Evolutionary conservation across 352 stramenopile species (phyloP), one percentile per base, ranked within the genome.

Genomic region (Lagenidium giganteum): DNA sequence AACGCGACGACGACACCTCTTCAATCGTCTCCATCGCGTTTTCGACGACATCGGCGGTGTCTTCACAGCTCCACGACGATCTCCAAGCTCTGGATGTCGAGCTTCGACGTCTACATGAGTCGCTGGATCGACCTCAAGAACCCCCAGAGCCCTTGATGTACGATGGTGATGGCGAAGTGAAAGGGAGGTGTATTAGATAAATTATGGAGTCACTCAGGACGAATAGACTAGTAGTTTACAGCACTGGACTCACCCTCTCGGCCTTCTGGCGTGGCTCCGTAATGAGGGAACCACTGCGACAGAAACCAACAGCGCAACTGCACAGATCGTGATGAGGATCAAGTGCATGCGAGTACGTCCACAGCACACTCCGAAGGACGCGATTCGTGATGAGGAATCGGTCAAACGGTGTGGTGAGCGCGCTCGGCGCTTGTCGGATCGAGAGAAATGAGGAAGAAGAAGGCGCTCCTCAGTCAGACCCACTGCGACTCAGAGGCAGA

Each of bases 381-480:
- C 20, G 24, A 26, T 33, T 44, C 51, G 51, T 50, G 24, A 59
- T 59, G 51, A 59, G 51, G 37, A 59, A 34, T n/a, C n/a, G n/a
- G n/a, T n/a, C n/a, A n/a, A n/a, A n/a, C n/a, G n/a, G n/a, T n/a
- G n/a, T n/a, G n/a, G n/a, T n/a, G n/a, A n/a, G n/a, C n/a, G n/a
- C n/a, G n/a, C n/a, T n/a, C n/a, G n/a, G n/a, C n/a, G n/a, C n/a
- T n/a, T n/a, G n/a, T n/a, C n/a, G n/a, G n/a, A n/a, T n/a, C n/a
- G n/a, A n/a, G n/a, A n/a, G n/a, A n/a, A n/a, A 42, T 26, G 18
- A 31, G 25, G 26, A 20, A n/a, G 13, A 31, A 8, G 17, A 12
- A 38, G 8, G 18, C 24, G 32, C 13, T 38, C 22, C 21, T 45
- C 39, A 11, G 35, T 33, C 39, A 36, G 24, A 43, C 23, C 17